Conservation (phyloP, 495 filamentous ascomycete genomes). For the Baudoinia panamericana region DNA sequence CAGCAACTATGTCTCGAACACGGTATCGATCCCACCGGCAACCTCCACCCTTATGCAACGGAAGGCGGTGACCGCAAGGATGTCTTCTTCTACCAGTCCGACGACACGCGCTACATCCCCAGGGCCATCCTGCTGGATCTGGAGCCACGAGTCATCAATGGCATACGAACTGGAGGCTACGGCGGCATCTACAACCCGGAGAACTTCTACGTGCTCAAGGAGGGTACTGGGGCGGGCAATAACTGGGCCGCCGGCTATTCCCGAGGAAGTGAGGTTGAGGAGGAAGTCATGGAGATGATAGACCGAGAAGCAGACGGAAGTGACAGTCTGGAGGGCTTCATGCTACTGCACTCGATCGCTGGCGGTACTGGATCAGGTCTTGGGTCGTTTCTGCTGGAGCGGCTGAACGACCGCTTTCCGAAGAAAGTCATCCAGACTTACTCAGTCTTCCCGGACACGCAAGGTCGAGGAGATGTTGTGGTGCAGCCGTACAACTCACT, state of each 20-base stretch:
- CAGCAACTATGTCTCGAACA: slow-evolving; percentile 95
- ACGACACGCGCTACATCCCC: slow-evolving; percentile 96
- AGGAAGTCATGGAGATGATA: slow-evolving; percentile 99
- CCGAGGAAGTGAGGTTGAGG: slow-evolving; percentile 79
- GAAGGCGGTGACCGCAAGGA: slow-evolving; percentile 96
- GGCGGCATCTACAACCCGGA: slow-evolving; percentile 98
- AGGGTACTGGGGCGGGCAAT: slow-evolving; percentile 85
- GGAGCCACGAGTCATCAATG: slow-evolving; percentile 83
- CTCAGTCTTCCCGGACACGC: slow-evolving; percentile 90
- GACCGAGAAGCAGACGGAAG: slow-evolving; percentile 96
- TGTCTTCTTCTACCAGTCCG: slow-evolving; percentile 98
- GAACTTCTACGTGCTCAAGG: slow-evolving; percentile 90
- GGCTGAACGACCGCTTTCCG: slow-evolving; percentile 92
- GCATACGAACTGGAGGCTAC: slow-evolving; percentile 85
- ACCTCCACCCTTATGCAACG: slow-evolving; percentile 88
- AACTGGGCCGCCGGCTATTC: slow-evolving; percentile 96
- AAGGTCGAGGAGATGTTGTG: slow-evolving; percentile 79
- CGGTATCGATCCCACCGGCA: slow-evolving; percentile 93
- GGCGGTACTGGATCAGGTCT: slow-evolving; percentile 91
- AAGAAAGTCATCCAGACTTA: slow-evolving; percentile 99
- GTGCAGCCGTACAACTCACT: slow-evolving; percentile 98
- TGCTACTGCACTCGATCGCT: slow-evolving; percentile 95
- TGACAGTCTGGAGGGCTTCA: slow-evolving; percentile 95
- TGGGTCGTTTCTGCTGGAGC: slow-evolving; percentile 87
- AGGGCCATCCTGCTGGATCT: slow-evolving; percentile 90